Base-by-base conservation (phyloP, 495 filamentous ascomycete genomes). In the Trichodelitschia bisporula region DNA sequence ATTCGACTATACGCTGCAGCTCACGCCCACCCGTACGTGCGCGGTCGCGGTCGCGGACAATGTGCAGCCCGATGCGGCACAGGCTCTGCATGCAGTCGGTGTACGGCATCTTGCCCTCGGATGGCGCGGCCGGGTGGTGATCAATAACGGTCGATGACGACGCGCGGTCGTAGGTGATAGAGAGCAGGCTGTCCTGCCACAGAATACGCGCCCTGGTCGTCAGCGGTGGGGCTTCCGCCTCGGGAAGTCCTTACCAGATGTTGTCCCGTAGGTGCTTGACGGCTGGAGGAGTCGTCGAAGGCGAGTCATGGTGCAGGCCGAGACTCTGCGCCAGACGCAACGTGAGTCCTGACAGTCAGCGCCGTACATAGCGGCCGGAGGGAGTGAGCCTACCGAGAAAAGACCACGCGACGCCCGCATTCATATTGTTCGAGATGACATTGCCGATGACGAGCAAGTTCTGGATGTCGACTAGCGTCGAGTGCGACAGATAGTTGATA, bases 381-480 rank as follows among this genome's bases (percentile, higher is more conserved):
- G 8, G n/a, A 12, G 4, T 8, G 4, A n/a, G 16, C 53, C 35
- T 47, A 56, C 61, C 62, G 24, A 66, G 53, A 1, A 67, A 40
- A 12, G 61, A 58, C 46, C 66, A 70, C 1, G 63, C 60, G n/a
- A 64, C 62, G 1, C 64, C 65, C n/a, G 65, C 61, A 31, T 68
- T 70, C 62, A 70, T 66, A 30, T 66, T 67, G 39, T 67, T 69
- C 8, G 60, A 61, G n/a, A 69, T 44, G 1, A 66, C 64, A 41
- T 68, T 64, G 27, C 64, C 62, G 18, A 69, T 59, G 3, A 69
- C 58, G 5, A 67, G 37, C 10, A 70, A 44, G 0, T 58, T 61
- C 35, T 70, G 62, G 6, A 70, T 64, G 13, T 54, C 60, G 32
- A 66, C 61, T 31, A 68, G 50, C 5, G 57, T 62, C 12, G 64